Base-by-base conservation (phyloP, 495 filamentous ascomycete genomes). In the Penicillium parvum region DNA sequence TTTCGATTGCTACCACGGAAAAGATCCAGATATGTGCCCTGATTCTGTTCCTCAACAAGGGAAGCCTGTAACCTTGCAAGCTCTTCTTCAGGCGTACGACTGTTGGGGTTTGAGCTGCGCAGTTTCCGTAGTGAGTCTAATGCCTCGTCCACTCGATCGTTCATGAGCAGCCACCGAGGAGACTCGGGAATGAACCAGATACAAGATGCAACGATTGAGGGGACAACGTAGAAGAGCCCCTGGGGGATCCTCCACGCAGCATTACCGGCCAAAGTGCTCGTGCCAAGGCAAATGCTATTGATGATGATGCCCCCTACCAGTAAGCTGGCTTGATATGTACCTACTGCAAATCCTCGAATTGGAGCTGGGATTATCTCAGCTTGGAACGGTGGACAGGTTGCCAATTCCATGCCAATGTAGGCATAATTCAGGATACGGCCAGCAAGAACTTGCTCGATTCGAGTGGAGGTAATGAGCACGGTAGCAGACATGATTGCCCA, bases 141-240 rank as follows among this genome's bases (percentile, higher is more conserved):
- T 0, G 61, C 61, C 30, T 62, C 55, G 17, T 53, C 47, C 4
- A 37, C 27, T 2, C 53, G 46, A 18, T 43, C 55, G 21, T 60
- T 47, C 9, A 59, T 19, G 3, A 64, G 36, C 14, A 64, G 42
- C 55, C 57, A 61, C 1, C 59, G 40, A 11, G 60, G 60, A 20
- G 58, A 37, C 45, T 49, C 47, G n/a, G 58, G 60, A 23, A 64
- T 60, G 22, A 58, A 57, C 60, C 60, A 64, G 21, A 59, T 47
- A 7, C 21, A 23, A 16, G 27, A 43, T 14, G 37, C 41, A 7
- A 64, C 39, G 20, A 54, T 46, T 5, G 37, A 32, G 7, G 60
- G 45, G 10, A 60, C 30, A n/a, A 62, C 28, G 28, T 53, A 60
- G 25, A 59, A 57, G 6, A 59, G 38, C 3, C 50, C 49, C 6